Percentiles rank a stretch among this genome's conserved stretches.
These are phyloP conservation scores for Durotheca rogersii DNA, from an alignment of 495 filamentous ascomycete species.

Conservation along the genomic window DNA sequence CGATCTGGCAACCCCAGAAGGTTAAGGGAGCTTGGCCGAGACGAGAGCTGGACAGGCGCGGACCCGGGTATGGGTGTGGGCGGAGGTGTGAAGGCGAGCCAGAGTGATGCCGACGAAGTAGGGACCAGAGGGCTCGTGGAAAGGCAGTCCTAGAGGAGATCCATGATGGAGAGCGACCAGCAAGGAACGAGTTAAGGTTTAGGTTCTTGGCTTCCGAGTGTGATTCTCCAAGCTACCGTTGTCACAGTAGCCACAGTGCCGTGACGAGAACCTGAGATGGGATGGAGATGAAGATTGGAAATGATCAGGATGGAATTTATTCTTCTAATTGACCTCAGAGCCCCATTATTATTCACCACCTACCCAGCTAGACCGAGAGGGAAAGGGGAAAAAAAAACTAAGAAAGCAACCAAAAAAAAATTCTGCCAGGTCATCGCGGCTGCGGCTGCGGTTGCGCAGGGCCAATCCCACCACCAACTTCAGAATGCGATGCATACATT, in stretches of 20 bases:
- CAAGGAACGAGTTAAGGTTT: neutral
- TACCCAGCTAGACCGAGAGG: neutral
- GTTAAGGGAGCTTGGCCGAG: conserved; percentile 6
- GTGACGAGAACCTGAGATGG: too few species aligned
- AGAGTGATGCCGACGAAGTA: conserved; percentile 4
- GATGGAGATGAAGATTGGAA: conserved; percentile 24
- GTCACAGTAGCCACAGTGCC: too few species aligned
- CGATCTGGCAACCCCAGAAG: conserved; percentile 14
- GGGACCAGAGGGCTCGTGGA: conserved; percentile 11
- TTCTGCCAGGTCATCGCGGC: conserved; percentile 29
- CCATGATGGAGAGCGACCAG: conserved; percentile 26
- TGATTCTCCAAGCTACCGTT: too few species aligned
- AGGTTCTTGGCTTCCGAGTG: too few species aligned
- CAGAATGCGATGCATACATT: conserved; percentile 7
- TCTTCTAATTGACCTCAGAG: conserved; percentile 25
- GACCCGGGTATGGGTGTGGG: too few species aligned
- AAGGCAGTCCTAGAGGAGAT: conserved; percentile 28
- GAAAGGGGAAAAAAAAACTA: conserved; percentile 4
- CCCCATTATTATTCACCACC: conserved; percentile 10
- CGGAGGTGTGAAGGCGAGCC: neutral
- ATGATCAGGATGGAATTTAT: conserved; percentile 12
- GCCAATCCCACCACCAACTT: conserved; percentile 3
- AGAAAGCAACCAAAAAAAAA: conserved; percentile 16
- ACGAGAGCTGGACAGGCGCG: neutral
- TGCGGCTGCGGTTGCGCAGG: conserved; percentile 26